Base-by-base conservation (phyloP, 805 yeast species). In the Teunomyces pallodes region DNA sequence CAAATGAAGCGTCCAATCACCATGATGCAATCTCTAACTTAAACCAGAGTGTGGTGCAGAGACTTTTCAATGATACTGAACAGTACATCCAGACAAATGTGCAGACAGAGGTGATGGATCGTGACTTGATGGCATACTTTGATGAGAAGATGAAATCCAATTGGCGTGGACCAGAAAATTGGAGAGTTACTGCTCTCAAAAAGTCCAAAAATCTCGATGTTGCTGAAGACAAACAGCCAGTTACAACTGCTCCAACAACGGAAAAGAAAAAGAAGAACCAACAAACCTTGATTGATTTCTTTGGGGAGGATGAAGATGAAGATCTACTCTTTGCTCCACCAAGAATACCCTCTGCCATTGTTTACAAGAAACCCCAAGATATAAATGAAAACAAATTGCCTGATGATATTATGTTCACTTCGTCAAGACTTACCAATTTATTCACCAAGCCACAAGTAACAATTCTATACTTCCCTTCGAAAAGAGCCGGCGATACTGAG, bases 161-260 rank as follows among this genome's bases (percentile, higher is more conserved):
- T 61, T 91, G 97, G 97, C 80, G 95, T 27, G 97, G 97, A 7
- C 77, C 92, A 10, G 92, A 88, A 54, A 95, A 89, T 66, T 92
- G 97, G 97, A 87, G 86, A 65, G 86, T 92, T 9, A 71, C 78
- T 36, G 78, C 81, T 10, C 64, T 85, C 42, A 84, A 81, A 57
- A 74, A 75, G 54, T 54, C 69, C 26, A 70, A 67, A 49, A 62
- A 59, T 17, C 42, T 67, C 10, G 55, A 53, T 9, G 59, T 53
- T 16, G 43, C 41, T 28, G 46, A 43, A 9, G 43, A 40, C 28
- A 43, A 13, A 44, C 38, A 30, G 20, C 27, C 35, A 39, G 12
- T 41, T 3, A 27, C 35, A 9, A 50, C 42, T 3, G 43, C 13
- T 6, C 42, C 50, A 5, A 4, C 50, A 13, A 43, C 47, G 9